Percentiles rank a stretch among this genome's conserved stretches.
Evolutionary conservation across 306 rosid genomes (phyloP).

Genomic region (Leucaena leucocephala): DNA sequence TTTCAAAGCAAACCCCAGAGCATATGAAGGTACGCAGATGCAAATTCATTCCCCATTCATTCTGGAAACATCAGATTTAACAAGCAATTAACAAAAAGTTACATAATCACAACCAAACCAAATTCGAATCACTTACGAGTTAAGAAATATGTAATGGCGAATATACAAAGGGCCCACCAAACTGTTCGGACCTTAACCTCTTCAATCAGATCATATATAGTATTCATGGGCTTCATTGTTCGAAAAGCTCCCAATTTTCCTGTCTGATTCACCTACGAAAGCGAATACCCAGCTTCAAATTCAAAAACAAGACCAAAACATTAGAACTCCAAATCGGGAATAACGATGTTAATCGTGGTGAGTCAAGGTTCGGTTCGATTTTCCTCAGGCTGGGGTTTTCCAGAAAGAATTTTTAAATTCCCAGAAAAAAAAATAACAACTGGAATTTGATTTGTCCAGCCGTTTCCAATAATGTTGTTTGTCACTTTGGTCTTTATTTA

Average conservation of each 20-base stretch:
- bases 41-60: constrained; percentile 18
- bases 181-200: constrained; percentile 84
- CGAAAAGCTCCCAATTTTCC: neutral
- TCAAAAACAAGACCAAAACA: neutral
- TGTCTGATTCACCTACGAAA: neutral
- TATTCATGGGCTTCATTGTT: constrained; percentile 44
- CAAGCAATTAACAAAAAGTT: neutral
- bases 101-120: neutral
- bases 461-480: constrained; percentile 6
- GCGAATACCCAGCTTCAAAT: constrained; percentile 17
- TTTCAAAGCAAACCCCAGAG: constrained; percentile 15
- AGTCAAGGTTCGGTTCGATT: neutral
- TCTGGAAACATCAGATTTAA: constrained; percentile 19
- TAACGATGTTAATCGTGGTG: neutral
- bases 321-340: constrained; percentile 6
- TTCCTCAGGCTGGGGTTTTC: constrained; percentile 3
- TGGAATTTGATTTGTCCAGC: constrained; percentile 3
- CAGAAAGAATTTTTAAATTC: neutral
- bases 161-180: constrained; percentile 93
- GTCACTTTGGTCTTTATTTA: neutral
- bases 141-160: constrained; percentile 79
- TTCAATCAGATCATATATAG: constrained; percentile 81
- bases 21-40: neutral
- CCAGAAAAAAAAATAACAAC: neutral
- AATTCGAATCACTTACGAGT: constrained; percentile 68